phyloP scores from a whole-genome alignment of 1,284 basidiomycete species.

The Phellopilus nigrolimitatus region DNA sequence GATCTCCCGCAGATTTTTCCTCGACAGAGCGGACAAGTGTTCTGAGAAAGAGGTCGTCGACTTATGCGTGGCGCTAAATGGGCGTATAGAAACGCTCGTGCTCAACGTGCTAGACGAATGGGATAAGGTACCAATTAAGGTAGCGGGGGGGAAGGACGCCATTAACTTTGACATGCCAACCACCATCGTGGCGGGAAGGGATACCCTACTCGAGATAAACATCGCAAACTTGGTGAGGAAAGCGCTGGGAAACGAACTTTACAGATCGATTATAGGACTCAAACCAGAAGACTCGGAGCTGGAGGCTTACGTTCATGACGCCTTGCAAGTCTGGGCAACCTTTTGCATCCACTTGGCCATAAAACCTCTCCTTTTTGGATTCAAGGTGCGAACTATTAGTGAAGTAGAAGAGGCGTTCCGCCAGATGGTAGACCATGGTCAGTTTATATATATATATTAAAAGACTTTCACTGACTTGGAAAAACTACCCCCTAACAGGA shows the following conservation, averaged over 20 bases:
- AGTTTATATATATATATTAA: background rate
- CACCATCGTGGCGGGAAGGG: background rate
- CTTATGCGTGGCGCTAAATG: constrained; percentile 1
- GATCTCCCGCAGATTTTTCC: too few relatives aligned
- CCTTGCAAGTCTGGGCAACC: constrained; percentile 2
- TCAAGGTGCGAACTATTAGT: background rate
- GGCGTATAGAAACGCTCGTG: constrained; percentile 1
- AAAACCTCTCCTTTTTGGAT: constrained; percentile 5
- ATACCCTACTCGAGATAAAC: background rate
- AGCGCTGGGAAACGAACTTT: background rate
- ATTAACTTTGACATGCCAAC: background rate
- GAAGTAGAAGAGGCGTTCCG: constrained; percentile 3
- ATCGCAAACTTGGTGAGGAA: background rate
- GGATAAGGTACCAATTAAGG: too few relatives aligned
- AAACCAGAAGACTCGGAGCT: background rate
- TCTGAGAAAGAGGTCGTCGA: constrained; percentile 8
- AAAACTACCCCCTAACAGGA: too few relatives aligned
- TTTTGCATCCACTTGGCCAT: constrained; percentile 3
- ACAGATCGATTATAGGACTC: background rate
- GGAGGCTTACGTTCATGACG: constrained; percentile 8
- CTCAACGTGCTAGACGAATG: background rate
- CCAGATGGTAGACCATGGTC: constrained; percentile 6
- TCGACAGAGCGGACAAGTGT: constrained; percentile 2
- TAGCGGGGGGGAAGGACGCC: too few relatives aligned
- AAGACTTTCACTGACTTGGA: background rate